Percentiles rank a stretch among this genome's conserved stretches.
These are phyloP conservation scores for Trypanosomatidae sp. DNA, from an alignment of 208 protist genomes.

Conservation along the genomic window DNA sequence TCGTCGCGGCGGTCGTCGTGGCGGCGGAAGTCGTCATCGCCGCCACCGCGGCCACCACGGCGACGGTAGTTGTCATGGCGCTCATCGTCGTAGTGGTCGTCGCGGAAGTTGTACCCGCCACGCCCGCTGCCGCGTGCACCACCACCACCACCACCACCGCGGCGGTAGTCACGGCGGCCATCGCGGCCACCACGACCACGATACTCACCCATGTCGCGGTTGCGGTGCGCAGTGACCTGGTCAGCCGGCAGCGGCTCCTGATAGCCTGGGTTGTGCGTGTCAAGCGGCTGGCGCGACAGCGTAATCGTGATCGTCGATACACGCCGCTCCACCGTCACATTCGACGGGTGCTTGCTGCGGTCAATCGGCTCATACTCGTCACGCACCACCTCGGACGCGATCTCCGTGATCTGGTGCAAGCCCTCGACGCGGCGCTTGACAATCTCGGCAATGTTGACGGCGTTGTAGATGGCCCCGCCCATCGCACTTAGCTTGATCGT, in stretches of 20 bases:
- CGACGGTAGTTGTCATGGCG: background rate
- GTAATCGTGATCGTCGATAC: constrained; percentile 85
- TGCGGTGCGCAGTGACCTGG: constrained; percentile 80
- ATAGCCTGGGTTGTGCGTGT: constrained; percentile 79
- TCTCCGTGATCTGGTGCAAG: constrained; percentile 87
- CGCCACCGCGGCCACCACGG: constrained; percentile 3
- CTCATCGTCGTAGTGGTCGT: background rate
- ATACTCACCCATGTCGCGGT: constrained; percentile 22
- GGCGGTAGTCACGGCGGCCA: constrained; percentile 15
- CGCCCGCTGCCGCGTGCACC: constrained; percentile 3
- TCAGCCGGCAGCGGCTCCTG: constrained; percentile 81
- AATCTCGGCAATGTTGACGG: constrained; percentile 88
- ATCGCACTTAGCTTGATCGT: constrained; percentile 85
- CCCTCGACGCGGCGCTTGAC: constrained; percentile 84
- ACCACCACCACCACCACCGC: constrained; percentile 14
- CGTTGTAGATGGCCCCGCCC: constrained; percentile 84
- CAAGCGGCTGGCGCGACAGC: constrained; percentile 74
- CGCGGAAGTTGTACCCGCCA: background rate
- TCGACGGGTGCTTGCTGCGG: constrained; percentile 45
- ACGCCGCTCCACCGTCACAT: constrained; percentile 63
- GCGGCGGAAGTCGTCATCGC: background rate
- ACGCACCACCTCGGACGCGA: constrained; percentile 59
- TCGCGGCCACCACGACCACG: constrained; percentile 17
- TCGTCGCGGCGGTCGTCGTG: constrained; percentile 11
- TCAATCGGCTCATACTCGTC: constrained; percentile 87